Conservation (phyloP, 2,329 filamentous ascomycete genomes). For the Basipetospora chlamydospora region DNA sequence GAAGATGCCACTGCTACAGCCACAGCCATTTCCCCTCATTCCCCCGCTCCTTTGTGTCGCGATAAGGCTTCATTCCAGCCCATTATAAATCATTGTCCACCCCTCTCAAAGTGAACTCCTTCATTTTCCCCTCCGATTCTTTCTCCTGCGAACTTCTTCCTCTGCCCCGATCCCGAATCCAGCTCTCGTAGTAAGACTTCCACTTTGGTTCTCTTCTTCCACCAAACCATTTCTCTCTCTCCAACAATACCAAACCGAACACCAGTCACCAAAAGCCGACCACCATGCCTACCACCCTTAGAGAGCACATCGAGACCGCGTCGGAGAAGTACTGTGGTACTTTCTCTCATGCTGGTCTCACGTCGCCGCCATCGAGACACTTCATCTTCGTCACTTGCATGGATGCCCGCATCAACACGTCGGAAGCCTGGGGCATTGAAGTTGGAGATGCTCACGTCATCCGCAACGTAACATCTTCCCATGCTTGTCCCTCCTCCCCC, state of each 20-base stretch:
- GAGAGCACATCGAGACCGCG: background rate
- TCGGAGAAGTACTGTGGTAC: background rate
- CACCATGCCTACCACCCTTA: background rate
- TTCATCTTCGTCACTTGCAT: slow-evolving; percentile 51
- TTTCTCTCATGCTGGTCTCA: slow-evolving; percentile 49
- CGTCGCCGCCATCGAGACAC: slow-evolving; percentile 53
- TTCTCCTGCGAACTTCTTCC: too few species aligned
- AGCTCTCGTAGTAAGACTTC: too few species aligned
- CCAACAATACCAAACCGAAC: background rate
- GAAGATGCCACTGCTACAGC: too few species aligned
- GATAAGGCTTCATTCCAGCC: too few species aligned
- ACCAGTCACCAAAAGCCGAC: background rate
- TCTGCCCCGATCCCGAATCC: too few species aligned
- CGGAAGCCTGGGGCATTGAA: slow-evolving; percentile 44
- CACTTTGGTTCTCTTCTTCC: background rate
- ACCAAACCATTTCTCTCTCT: background rate
- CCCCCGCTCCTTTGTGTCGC: too few species aligned
- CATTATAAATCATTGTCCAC: too few species aligned
- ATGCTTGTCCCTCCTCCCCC: background rate
- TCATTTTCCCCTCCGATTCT: too few species aligned
- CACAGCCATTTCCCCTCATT: too few species aligned
- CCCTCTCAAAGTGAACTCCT: too few species aligned
- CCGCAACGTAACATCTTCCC: slow-evolving; percentile 29
- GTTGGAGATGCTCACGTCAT: slow-evolving; percentile 55
- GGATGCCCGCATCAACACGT: slow-evolving; percentile 49